phyloP scores from a whole-genome alignment of 495 filamentous ascomycete species.

The Tetracladium setigerum region DNA sequence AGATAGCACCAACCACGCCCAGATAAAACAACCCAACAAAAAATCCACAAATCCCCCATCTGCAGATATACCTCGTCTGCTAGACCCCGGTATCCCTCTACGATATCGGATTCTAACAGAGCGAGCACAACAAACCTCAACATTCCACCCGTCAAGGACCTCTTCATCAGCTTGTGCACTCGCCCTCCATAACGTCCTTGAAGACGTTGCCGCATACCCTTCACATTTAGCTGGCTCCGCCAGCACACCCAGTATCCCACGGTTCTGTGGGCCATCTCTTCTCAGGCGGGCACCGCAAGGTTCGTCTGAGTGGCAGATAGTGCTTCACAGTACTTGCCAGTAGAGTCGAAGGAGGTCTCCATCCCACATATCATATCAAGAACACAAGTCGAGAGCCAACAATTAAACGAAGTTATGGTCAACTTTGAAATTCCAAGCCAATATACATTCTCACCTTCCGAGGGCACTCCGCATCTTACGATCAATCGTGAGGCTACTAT shows the following conservation, averaged over 20 bases:
- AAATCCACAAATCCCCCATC: constrained; percentile 1
- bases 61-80: constrained; percentile 79
- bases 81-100: constrained; percentile 75
- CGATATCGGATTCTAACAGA: constrained; percentile 79
- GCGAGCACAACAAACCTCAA: constrained; percentile 61
- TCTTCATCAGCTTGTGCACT: constrained; percentile 73
- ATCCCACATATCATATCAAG: no score
- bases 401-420: constrained; percentile 60
- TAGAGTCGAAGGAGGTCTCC: constrained; percentile 12
- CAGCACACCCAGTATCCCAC: constrained; percentile 39
- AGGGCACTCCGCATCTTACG: constrained; percentile 77
- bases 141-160: constrained; percentile 79
- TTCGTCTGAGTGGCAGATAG: constrained; percentile 84
- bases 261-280: constrained; percentile 89
- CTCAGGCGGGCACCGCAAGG: constrained; percentile 79
- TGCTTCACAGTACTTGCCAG: constrained; percentile 44
- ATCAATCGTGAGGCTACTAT: constrained; percentile 95
- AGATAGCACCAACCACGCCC: constrained; percentile 65
- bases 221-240: constrained; percentile 44
- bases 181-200: constrained; percentile 79
- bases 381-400: constrained; percentile 8
- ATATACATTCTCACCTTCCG: constrained; percentile 73
- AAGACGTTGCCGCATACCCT: constrained; percentile 40
- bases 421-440: constrained; percentile 69
- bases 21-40: background rate